phyloP scores from a whole-genome alignment of 345 rosid genomes.

The Aquilaria yunnanensis region DNA sequence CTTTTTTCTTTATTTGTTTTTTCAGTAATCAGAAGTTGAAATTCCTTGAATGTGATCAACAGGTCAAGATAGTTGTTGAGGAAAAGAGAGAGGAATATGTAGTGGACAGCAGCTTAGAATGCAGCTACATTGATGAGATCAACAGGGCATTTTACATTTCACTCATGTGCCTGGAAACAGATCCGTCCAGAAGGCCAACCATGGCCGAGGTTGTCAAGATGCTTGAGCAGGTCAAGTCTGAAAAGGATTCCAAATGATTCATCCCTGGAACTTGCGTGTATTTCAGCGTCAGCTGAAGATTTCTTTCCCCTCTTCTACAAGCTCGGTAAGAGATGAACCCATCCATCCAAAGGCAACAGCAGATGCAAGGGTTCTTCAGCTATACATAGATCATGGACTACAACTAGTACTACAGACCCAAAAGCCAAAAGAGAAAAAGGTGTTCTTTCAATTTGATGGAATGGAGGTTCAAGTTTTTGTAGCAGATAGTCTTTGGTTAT shows the following conservation, averaged over 20 bases:
- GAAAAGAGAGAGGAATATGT: constrained; percentile 60
- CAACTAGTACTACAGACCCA: no score
- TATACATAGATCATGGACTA: no score
- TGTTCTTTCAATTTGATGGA: no score
- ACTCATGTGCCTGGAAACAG: constrained; percentile 74
- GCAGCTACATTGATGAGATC: constrained; percentile 49
- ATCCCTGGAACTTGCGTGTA: neutral
- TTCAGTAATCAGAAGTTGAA: no score
- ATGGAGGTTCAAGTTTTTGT: no score
- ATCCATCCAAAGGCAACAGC: neutral
- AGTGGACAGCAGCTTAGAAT: constrained; percentile 48
- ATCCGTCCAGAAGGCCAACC: constrained; percentile 69
- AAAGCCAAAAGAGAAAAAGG: no score
- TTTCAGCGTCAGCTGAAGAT: no score
- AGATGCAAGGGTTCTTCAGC: neutral
- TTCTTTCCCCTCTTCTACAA: neutral
- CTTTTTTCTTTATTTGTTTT: no score
- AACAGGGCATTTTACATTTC: constrained; percentile 51
- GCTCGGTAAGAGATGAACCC: neutral
- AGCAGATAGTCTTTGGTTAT: no score
- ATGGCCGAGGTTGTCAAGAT: constrained; percentile 84
- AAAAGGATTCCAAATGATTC: constrained; percentile 9
- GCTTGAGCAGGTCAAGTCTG: constrained; percentile 49
- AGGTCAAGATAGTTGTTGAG: constrained; percentile 70
- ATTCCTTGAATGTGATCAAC: constrained; percentile 6